Evolutionary conservation across 441 rosid species (phyloP), one percentile per base, ranked within the genome.

Genomic region (Biscutella laevigata): DNA sequence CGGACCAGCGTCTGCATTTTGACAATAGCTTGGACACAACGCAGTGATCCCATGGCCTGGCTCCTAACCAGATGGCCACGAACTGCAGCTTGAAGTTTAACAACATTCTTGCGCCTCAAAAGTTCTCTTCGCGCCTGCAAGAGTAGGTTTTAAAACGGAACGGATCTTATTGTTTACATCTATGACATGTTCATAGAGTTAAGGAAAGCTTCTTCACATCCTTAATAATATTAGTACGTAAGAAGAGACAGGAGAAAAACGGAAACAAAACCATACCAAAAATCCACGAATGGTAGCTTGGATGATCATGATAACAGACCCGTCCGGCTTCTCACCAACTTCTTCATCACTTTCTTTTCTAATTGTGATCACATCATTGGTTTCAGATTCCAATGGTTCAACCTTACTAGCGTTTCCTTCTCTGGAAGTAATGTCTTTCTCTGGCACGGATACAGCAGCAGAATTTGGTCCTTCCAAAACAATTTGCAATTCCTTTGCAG

Each of bases 1-100:
- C 96, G 95, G 13, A 92, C 86, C 42, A 92, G 74, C 9, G 72
- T 59, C 69, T 92, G 99, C 88, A 92, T 81, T 73, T 92, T 92
- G 62, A 82, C 66, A 69, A 88, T 84, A 47, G 94, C 94, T 52
- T 82, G 99, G 49, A 86, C 72, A 35, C 96, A 92, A 22, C 84
- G 74, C 42, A 92, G 76, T 37, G 97, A 72, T 50, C 92, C 99
- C 73, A 72, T 63, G 48, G 95, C 99, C 61, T 77, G 92, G 58
- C 50, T 88, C 61, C 99, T 76, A 47, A 88, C 95, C 74, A 92
- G 57, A 73, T 84, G 86, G 29, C 99, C 95, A 7, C 97, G 88
- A 10, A 81, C 83, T 48, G 83, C 88, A 66, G 99, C 95, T 74
- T 92, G 99, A 81, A 88, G 65, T 76, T 79, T 86, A 27, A 88